phyloP scores from a whole-genome alignment of 257 asterid genomes.

The Cynanchum wilfordii region DNA sequence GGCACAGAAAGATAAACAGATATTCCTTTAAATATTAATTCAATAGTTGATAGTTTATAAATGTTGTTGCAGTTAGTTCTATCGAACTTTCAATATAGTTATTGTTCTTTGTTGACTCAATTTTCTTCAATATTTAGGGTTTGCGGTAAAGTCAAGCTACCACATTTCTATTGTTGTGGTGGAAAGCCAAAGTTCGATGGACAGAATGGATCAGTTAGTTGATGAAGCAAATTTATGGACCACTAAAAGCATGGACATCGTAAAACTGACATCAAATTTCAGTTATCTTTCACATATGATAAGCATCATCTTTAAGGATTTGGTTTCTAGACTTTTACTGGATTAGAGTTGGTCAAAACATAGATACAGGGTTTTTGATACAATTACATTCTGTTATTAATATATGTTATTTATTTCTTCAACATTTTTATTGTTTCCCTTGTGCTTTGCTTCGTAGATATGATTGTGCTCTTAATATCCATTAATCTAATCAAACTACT shows the following conservation, averaged over 20 bases:
- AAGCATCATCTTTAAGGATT: neutral
- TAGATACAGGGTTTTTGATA: neutral
- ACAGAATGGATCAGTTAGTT: neutral
- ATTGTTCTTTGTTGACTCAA: neutral
- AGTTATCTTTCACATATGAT: neutral
- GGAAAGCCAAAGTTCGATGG: slow-evolving; percentile 4
- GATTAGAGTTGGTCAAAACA: neutral
- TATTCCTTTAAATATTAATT: too few relatives aligned
- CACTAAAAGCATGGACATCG: neutral
- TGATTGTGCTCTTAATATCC: neutral
- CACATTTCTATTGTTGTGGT: slow-evolving; percentile 14
- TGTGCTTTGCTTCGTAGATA: neutral
- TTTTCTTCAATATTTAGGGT: slow-evolving; percentile 48
- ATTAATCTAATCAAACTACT: neutral
- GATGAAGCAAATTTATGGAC: slow-evolving; percentile 4
- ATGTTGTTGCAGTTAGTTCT: too few relatives aligned
- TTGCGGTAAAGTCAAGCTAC: slow-evolving; percentile 88
- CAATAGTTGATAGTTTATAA: too few relatives aligned
- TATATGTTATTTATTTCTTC: neutral
- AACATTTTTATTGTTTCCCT: neutral
- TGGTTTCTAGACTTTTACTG: neutral
- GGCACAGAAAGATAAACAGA: too few relatives aligned
- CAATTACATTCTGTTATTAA: neutral
- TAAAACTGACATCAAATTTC: neutral
- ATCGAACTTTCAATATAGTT: too few relatives aligned